Base-by-base conservation (phyloP, 257 asterid species). In the Agastache rugosa region DNA sequence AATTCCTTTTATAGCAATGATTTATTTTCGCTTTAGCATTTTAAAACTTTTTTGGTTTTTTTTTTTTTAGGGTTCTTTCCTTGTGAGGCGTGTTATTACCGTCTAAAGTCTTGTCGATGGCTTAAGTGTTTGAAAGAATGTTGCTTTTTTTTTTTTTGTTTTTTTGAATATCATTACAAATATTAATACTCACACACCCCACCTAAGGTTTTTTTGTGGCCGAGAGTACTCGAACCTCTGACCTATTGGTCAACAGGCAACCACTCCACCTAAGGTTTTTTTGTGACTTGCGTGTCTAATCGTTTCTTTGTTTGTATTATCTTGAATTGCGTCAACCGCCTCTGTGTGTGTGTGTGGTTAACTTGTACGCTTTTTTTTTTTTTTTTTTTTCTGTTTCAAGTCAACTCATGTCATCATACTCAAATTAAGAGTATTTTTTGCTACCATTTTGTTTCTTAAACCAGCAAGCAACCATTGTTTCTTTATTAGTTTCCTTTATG, bases 381-480 rank as follows among this genome's bases (percentile, higher is more conserved):
- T 37, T 20, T 17, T 51, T 76, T 51, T 47, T 44, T 68, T 77
- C 19, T 59, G 69, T 71, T 25, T 39, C 16, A 51, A 64, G 85
- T 78, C 79, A 71, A 75, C 71, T 72, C 73, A 39, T 71, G 63
- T 58, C 42, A 20, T 65, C 71, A 31, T 66, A 19, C 63, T 35
- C 29, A 42, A 58, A 35, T 53, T 54, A 20, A 61, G 63, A 44
- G 55, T 81, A 44, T 14, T 61, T 16, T 50, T 51, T 53, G 34
- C 48, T 11, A 53, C 62, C 60, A 61, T 58, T 56, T 22, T 67
- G 27, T 31, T 70, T 9, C 39, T 58, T 31, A 12, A 53, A 61
- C 54, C 58, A 45, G 54, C 66, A 74, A 63, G 35, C 50, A 54
- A 42, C 62, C 17, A 20, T 29, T 64, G 47, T 55, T 58, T 75